Evolutionary conservation across 1,284 basidiomycete genomes (phyloP).

Genomic region (Fomitopsis pinicola): DNA sequence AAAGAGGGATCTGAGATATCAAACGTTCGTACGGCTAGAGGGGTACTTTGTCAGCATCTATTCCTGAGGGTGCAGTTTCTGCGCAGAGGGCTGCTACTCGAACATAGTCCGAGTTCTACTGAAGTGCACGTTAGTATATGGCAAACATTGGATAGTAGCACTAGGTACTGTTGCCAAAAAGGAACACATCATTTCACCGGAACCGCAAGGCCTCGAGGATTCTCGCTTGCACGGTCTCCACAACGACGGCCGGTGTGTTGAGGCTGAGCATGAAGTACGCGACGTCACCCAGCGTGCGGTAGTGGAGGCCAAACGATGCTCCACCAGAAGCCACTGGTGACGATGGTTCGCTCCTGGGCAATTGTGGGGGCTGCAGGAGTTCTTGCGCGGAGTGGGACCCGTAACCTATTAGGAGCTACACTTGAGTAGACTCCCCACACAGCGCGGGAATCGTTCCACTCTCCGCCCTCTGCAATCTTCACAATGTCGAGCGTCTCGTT

Average conservation of each 20-base stretch:
- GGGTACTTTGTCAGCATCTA: no score
- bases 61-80: no score
- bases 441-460: constrained; percentile 52
- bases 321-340: constrained; percentile 49
- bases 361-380: constrained; percentile 48
- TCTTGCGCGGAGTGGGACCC: constrained; percentile 68
- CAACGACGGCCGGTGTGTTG: constrained; percentile 56
- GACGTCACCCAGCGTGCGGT: constrained; percentile 87
- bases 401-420: constrained; percentile 51
- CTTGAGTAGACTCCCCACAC: constrained; percentile 47
- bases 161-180: no score
- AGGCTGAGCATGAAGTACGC: constrained; percentile 95
- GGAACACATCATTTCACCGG: no score
- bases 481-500: constrained; percentile 74
- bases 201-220: constrained; percentile 33
- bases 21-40: no score
- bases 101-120: no score
- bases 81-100: no score
- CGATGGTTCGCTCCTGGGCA: constrained; percentile 16
- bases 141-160: not conserved
- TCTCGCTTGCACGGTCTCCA: constrained; percentile 56
- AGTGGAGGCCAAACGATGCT: constrained; percentile 75
- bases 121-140: no score
- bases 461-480: constrained; percentile 42
- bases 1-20: no score